These are phyloP conservation scores for Saccharata proteae DNA, from an alignment of 2,329 filamentous ascomycete species.

Conservation along the genomic window DNA sequence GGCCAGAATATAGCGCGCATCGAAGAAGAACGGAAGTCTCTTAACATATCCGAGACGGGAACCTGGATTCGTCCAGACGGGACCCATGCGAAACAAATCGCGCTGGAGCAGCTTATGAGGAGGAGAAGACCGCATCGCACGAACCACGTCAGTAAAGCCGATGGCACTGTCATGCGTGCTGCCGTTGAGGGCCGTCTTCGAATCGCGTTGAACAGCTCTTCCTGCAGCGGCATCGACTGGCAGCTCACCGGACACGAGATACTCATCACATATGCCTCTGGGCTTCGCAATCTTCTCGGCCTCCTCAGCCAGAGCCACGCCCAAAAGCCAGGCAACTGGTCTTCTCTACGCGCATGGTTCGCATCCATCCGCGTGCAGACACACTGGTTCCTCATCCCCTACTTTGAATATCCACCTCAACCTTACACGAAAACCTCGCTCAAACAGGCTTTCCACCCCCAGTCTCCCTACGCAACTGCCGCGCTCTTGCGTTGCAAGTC, in stretches of 20 bases:
- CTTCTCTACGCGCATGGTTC: slow-evolving; percentile 6
- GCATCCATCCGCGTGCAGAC: slow-evolving; percentile 21
- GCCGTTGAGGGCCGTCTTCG: slow-evolving; percentile 12
- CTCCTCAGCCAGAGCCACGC: slow-evolving; percentile 9
- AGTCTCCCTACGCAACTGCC: slow-evolving; percentile 23
- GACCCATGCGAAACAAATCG: slow-evolving; percentile 18
- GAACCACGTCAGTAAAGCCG: slow-evolving; percentile 12
- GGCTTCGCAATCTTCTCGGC: slow-evolving; percentile 19
- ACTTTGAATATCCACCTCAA: slow-evolving; percentile 31
- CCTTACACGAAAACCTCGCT: slow-evolving; percentile 9
- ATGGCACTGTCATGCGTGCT: slow-evolving; percentile 14
- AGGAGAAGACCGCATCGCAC: slow-evolving; percentile 13
- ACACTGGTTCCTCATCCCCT: slow-evolving; percentile 34
- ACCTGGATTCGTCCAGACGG: slow-evolving; percentile 22
- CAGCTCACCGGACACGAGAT: slow-evolving; percentile 29
- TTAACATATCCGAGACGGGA: slow-evolving; percentile 33
- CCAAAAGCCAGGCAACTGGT: not conserved
- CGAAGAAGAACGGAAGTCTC: slow-evolving; percentile 19
- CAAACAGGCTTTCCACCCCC: slow-evolving; percentile 19
- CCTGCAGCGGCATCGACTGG: slow-evolving; percentile 32
- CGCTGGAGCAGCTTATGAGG: slow-evolving; percentile 15
- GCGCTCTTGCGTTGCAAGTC: slow-evolving; percentile 32
- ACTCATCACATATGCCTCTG: slow-evolving; percentile 26
- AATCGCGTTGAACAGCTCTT: slow-evolving; percentile 5
- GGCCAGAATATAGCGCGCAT: slow-evolving; percentile 21